Evolutionary conservation across 2,329 filamentous ascomycete genomes (phyloP), one percentile per base, ranked within the genome.

Genomic region (Trichophyton mentagrophytes): DNA sequence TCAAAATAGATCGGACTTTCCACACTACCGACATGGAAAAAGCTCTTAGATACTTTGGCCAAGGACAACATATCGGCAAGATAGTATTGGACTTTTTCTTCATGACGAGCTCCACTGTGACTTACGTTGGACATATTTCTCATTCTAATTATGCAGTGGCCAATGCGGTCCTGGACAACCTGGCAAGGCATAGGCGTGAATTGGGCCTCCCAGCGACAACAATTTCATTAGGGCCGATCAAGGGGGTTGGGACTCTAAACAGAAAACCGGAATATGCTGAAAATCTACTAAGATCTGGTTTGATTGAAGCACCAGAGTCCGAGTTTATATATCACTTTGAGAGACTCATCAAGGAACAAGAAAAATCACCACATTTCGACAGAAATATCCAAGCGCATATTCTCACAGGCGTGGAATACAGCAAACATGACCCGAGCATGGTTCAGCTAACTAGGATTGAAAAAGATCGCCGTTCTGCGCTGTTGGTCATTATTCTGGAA

Each of bases 111-210:
- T 66, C 64, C 2, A 59, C 58, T 20, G 33, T 56, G 9, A 62
- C 58, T 15, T 42, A 60, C 13, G 17, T 64, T 20, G 64, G 64
- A 9, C 61, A 47, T 11, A 27, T 42, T 1, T 58, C 36, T 9
- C 62, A 66, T 38, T 40, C 60, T 42, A 62, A 63, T 36, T 64
- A 63, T 51, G 55, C 58, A 46, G 63, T 63, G 25, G 64, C 47
- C 13, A 63, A 63, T 56, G 47, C 56, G 1, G 63, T 61, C 46
- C 67, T 72, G 38, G 72, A 76, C 60, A 49, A 60, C 2, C 61
- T 67, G 36, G 60, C 61, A 8, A 49, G 46, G 5, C 30, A 62
- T 36, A 58, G 62, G 3, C 40, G 40, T n/a, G 40, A 44, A 44
- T n/a, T 44, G 40, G 40, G 40, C 13, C 40, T 44, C n/a, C 40